Base-by-base conservation (phyloP, 176 grass and related monocot species). In the Oryza australiensis region DNA sequence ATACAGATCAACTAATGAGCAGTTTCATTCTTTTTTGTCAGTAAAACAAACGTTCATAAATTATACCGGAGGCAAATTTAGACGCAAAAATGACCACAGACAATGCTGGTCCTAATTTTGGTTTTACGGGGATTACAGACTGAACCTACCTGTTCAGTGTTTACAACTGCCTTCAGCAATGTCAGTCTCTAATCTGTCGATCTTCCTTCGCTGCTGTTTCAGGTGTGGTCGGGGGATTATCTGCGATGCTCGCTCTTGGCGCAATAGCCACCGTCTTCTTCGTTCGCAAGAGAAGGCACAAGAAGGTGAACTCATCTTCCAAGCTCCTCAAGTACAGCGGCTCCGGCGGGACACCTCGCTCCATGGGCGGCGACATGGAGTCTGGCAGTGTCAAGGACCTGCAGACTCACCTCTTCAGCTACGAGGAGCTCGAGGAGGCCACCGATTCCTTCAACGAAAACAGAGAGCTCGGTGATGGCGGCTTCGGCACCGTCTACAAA, bases 401-500 rank as follows among this genome's bases (percentile, higher is more conserved):
- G 74, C 59, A 66, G 5, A 93, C 86, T 1, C 90, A 84, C 33
- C 66, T 92, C 81, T 98, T 98, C 83, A 49, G 74, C 74, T 94
- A 98, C 55, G 77, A 93, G 48, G 95, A 98, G 73, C 95, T 98
- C 26, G 84, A 89, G 84, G 72, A 91, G 84, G 92, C 95, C 2
- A 98, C 95, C 28, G 78, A 93, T 4, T 29, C 78, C 42, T 98
- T 98, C 83, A 60, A 88, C 1, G 73, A 89, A 13, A 89, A 64
- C 15, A 90, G 85, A 82, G 92, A 93, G 23, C 80, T 98, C 51
- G 95, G 95, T 0, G 95, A 98, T 11, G 95, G 95, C 33, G 95
- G 95, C 72, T 98, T 98, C 35, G 95, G 95, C 82, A 93, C 78
- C 1, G 95, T 98, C 12, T 98, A 98, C 37, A 98, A 93, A 94